Conservation (phyloP, 2,329 filamentous ascomycete genomes). For the Colletotrichum aenigma region DNA sequence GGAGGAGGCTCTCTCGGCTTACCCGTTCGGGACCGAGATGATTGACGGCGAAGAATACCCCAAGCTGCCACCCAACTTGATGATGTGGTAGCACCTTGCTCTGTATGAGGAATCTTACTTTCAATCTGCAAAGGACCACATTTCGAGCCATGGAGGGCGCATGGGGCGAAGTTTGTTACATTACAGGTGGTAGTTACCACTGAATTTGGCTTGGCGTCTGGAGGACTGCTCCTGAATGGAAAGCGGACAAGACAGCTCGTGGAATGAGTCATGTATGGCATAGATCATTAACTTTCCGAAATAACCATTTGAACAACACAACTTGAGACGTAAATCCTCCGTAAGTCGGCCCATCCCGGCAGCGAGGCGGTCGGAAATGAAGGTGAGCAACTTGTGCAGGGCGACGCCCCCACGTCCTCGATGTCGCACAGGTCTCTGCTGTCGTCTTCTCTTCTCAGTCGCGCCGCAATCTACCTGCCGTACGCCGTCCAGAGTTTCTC, state of each 20-base stretch:
- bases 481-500: background rate
- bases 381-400: background rate
- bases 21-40: conserved; percentile 38
- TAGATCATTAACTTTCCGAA: background rate
- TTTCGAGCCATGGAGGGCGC: background rate
- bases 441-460: background rate
- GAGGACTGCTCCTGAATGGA: background rate
- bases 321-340: background rate
- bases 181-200: background rate
- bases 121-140: background rate
- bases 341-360: background rate
- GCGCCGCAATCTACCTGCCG: background rate
- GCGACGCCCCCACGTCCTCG: background rate
- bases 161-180: background rate
- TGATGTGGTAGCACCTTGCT: conserved; percentile 11
- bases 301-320: background rate
- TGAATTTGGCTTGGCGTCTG: conserved; percentile 9
- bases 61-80: conserved; percentile 36
- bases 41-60: conserved; percentile 47
- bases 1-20: conserved; percentile 29
- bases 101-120: background rate
- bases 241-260: background rate
- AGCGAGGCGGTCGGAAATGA: background rate
- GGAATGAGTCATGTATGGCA: background rate
- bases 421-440: background rate